Base-by-base conservation (phyloP, 2,329 filamentous ascomycete species). In the Fusarium miscanthi region DNA sequence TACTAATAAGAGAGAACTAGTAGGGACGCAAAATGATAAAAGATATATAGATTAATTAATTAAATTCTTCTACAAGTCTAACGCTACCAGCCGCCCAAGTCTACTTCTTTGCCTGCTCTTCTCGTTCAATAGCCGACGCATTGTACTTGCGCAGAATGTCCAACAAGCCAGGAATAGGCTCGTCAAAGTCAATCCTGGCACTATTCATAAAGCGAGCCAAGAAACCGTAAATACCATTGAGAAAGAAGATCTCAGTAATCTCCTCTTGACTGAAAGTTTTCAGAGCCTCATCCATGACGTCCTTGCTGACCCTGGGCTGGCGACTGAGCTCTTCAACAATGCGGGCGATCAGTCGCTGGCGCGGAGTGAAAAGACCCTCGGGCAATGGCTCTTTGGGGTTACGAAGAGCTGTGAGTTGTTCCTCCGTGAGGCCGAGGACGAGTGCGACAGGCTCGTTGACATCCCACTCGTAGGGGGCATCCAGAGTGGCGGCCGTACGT, bases 391-490 rank as follows among this genome's bases (percentile, higher is more conserved):
- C 51, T 5, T 51, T 14, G 2, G 27, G 5, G 16, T 66, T 57
- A 13, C 51, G 63, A 8, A 66, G 59, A 16, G 63, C 63, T 9
- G 37, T 14, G 6, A 63, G 27, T 19, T 66, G 63, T 37, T 66
- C 51, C 2, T 66, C 51, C 3, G 59, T 42, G 38, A 66, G 56
- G 16, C 58, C 63, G 4, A 66, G 56, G 31, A 66, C 46, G 8
- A 45, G 49, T 1, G 63, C 63, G 2, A 66, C 63, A 57, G 63
- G 63, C 31, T 66, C 59, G 6, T 66, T 63, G 31, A 63, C 63
- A 8, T 66, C 63, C 63, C 63, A 66, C 6, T 66, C 63, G 8
- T 66, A 66, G 13, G 59, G 63, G 14, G 63, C 59, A 7, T 63
- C 56, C 12, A 66, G 27, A 1, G 52, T 57, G 10, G 59, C 63